Base-by-base conservation (phyloP, 78 protist species). In the Dictyostelium firmibasis region DNA sequence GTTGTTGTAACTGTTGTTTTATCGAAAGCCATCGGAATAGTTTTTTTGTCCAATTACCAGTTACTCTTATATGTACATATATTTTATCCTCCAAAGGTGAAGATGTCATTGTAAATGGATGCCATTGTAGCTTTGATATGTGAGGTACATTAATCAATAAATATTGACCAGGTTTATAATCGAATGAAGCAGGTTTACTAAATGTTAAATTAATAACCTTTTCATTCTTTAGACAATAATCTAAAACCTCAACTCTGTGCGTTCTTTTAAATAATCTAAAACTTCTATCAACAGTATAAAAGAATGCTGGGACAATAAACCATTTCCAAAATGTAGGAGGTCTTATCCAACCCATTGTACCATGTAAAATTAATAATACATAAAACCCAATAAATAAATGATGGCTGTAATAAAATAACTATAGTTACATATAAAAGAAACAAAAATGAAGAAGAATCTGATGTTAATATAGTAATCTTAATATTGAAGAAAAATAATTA, bases 61-160 rank as follows among this genome's bases (percentile, higher is more conserved):
- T 95, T 31, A 96, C 84, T 33, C 98, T 98, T 16, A 98, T 96
- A 77, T 98, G 98, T 23, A 96, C 89, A 3, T 74, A 27, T 27
- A 96, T 79, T 60, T 38, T 87, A 25, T 94, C 97, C 31, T 98
- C 98, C 41, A 96, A 97, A 13, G 99, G 99, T 31, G 97, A 85
- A 4, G 98, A 96, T 0, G 98, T 88, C 78, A 98, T 97, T 8
- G 99, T 98, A 78, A 98, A 98, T 31, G 99, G 99, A 77, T 98
- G 99, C 99, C 99, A 96, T 84, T 97, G 98, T 23, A 92, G 44
- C 20, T 67, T 43, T 29, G 97, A 72, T 14, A 98, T 76, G 6
- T 78, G 36, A 16, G 99, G 98, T 31, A 97, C 89, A 88, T 95
- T 75, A 2, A 98, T 29, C 67, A 97, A 98, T 9, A 97, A 14